Evolutionary conservation across 2,329 filamentous ascomycete species (phyloP).

Genomic region (Calonectria leucothoes): DNA sequence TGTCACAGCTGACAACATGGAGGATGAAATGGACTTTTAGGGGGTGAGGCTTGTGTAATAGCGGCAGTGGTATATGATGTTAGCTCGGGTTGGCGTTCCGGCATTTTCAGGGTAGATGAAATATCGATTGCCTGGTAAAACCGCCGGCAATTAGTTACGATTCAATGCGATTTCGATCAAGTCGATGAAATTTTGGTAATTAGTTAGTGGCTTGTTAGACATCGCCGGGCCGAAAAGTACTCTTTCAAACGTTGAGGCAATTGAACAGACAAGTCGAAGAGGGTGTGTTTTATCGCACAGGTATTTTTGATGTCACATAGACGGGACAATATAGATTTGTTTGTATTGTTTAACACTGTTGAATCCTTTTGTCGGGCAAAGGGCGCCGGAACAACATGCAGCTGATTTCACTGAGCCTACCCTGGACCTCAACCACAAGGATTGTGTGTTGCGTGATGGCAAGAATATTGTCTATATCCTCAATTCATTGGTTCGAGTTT

Average conservation of each 20-base stretch:
- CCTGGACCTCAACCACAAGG: background rate
- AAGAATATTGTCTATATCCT: background rate
- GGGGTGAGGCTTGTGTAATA: constrained; percentile 29
- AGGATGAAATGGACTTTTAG: constrained; percentile 59
- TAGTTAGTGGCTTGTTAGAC: background rate
- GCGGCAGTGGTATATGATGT: constrained; percentile 26
- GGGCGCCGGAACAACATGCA: too few relatives aligned
- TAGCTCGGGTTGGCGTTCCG: constrained; percentile 46
- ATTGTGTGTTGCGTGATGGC: background rate
- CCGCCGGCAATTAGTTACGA: constrained; percentile 26
- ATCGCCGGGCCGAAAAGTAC: background rate
- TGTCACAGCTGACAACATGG: constrained; percentile 68
- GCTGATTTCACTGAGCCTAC: too few relatives aligned
- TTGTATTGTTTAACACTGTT: too few relatives aligned
- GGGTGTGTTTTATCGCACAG: background rate
- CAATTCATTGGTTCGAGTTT: background rate
- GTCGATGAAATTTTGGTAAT: background rate
- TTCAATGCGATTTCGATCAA: constrained; percentile 20
- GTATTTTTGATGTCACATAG: background rate
- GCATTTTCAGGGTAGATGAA: constrained; percentile 39
- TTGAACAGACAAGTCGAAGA: background rate
- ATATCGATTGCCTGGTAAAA: constrained; percentile 28
- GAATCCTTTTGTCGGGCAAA: too few relatives aligned
- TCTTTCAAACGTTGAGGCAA: background rate
- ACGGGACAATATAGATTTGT: too few relatives aligned